A percentile compares a stretch with the other conserved stretches of the same genome.
Conservation (phyloP, 164 flowering plant species). For the Vitis rupestris region DNA sequence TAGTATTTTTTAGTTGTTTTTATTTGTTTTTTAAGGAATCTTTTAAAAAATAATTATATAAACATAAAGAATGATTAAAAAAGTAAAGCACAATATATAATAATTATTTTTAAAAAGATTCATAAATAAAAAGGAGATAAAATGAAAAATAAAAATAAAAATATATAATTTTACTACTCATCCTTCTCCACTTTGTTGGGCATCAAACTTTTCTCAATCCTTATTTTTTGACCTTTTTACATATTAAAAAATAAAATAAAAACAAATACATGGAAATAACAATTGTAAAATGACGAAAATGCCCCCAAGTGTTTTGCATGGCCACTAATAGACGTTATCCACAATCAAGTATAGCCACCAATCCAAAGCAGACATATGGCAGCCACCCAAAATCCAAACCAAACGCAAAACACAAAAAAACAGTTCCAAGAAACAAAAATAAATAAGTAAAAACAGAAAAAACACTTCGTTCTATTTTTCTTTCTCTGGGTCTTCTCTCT, state of each 20-base stretch:
- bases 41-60: too few relatives aligned
- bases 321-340: constrained; percentile 32
- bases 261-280: neutral
- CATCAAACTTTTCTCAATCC: too few relatives aligned
- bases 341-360: constrained; percentile 26
- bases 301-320: constrained; percentile 27
- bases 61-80: too few relatives aligned
- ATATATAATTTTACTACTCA: too few relatives aligned
- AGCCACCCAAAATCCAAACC: constrained; percentile 30
- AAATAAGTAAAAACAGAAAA: neutral
- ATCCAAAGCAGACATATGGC: constrained; percentile 34
- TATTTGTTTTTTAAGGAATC: too few relatives aligned
- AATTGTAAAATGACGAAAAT: constrained; percentile 11
- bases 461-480: neutral
- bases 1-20: too few relatives aligned
- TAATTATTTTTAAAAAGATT: too few relatives aligned
- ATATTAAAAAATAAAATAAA: neutral
- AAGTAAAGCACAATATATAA: too few relatives aligned
- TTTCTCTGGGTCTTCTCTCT: constrained; percentile 10
- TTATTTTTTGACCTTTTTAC: too few relatives aligned
- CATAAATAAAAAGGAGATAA: too few relatives aligned
- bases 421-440: neutral
- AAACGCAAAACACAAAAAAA: constrained; percentile 14
- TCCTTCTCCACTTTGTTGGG: too few relatives aligned
- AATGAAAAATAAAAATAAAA: too few relatives aligned